Conservation (phyloP, 106 monocot genomes). For the Dendrobium huoshanense region DNA sequence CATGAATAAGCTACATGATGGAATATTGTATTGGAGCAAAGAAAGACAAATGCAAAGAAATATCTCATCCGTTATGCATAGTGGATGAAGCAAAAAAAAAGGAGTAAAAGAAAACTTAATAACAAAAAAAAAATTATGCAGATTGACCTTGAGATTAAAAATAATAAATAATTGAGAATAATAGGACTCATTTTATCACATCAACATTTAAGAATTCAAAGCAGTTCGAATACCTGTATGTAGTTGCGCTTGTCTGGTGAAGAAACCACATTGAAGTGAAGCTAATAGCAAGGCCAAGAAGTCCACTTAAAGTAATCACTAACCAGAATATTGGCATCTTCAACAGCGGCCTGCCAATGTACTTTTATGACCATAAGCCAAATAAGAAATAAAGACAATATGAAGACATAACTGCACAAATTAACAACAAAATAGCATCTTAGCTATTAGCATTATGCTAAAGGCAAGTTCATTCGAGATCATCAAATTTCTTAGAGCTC, state of each 20-base stretch:
- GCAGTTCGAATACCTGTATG: slow-evolving; percentile 57
- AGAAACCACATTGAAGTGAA: slow-evolving; percentile 99
- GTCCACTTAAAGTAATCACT: slow-evolving; percentile 75
- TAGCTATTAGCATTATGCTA: neutral
- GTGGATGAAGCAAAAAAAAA: neutral
- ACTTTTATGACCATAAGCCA: neutral
- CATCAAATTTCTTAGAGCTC: neutral
- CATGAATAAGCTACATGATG: neutral
- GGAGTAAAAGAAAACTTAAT: neutral
- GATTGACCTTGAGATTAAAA: neutral
- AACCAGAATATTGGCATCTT: slow-evolving; percentile 84
- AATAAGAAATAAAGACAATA: neutral
- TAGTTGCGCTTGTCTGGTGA: slow-evolving; percentile 93
- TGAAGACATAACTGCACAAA: neutral
- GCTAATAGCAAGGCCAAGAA: slow-evolving; percentile 93
- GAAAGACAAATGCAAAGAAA: neutral
- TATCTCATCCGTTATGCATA: neutral
- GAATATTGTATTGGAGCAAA: neutral
- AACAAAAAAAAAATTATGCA: neutral
- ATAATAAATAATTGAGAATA: neutral
- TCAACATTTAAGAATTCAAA: slow-evolving; percentile 3
- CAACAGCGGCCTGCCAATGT: slow-evolving; percentile 72
- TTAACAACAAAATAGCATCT: neutral
- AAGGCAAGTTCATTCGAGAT: neutral
- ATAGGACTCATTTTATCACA: neutral